Conservation (phyloP, 345 rosid genomes). For the Psidium friedrichsthalianum region DNA sequence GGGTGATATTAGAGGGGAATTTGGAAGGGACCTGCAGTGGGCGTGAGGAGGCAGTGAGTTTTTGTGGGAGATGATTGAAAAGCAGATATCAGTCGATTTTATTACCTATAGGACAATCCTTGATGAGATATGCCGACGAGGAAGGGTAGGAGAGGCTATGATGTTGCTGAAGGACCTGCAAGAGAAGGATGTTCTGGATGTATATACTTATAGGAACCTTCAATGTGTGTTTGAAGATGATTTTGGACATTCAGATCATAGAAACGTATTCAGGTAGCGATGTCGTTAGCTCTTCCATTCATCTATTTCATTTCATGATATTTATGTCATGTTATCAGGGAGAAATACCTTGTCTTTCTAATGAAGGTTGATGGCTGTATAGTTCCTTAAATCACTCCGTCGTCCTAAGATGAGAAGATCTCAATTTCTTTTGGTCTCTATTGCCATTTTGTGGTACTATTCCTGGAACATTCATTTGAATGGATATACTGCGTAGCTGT, state of each 20-base stretch:
- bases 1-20: too few species aligned
- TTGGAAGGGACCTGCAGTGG: too few species aligned
- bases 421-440: background rate
- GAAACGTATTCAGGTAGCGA: conserved; percentile 2
- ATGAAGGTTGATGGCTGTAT: background rate
- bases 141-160: conserved; percentile 43
- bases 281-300: background rate
- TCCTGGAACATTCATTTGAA: background rate
- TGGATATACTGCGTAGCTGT: background rate
- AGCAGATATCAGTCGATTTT: conserved; percentile 45
- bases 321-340: background rate
- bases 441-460: background rate
- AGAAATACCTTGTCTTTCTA: background rate
- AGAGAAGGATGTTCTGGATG: conserved; percentile 48
- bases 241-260: conserved; percentile 14
- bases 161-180: conserved; percentile 44
- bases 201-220: conserved; percentile 45
- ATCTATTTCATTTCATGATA: background rate
- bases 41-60: conserved; percentile 43
- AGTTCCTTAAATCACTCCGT: background rate
- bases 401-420: background rate
- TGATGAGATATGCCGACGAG: conserved; percentile 65
- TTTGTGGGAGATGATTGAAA: conserved; percentile 76
- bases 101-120: conserved; percentile 56
- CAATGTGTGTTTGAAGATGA: conserved; percentile 51